Evolutionary conservation across 306 rosid genomes (phyloP).

Genomic region (Cicer pinnatifidum): DNA sequence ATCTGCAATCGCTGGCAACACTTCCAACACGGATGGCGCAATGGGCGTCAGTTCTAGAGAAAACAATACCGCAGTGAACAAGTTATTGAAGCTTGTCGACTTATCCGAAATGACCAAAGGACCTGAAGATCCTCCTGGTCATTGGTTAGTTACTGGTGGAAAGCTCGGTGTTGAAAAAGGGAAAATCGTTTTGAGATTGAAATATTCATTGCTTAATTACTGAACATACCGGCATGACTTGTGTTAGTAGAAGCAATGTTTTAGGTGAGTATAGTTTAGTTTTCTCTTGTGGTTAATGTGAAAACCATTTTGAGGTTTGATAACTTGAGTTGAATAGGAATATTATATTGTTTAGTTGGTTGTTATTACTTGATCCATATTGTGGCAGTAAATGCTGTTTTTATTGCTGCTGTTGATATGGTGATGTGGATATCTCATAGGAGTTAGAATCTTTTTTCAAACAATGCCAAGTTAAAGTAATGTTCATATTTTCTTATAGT

Average conservation of each 20-base stretch:
- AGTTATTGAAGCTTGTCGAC: constrained; percentile 64
- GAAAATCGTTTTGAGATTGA: constrained; percentile 72
- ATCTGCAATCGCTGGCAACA: constrained; percentile 26
- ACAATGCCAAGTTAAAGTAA: constrained; percentile 14
- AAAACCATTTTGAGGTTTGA: constrained; percentile 47
- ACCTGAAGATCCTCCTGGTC: constrained; percentile 78
- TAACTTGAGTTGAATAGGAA: constrained; percentile 45
- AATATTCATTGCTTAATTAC: constrained; percentile 79
- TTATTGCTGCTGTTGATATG: constrained; percentile 28
- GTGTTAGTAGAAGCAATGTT: constrained; percentile 31
- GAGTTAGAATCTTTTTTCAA: constrained; percentile 36
- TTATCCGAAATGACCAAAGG: constrained; percentile 72
- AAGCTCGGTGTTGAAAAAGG: constrained; percentile 87
- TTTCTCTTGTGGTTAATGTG: constrained; percentile 32
- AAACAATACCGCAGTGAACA: constrained; percentile 47
- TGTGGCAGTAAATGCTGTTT: constrained; percentile 41
- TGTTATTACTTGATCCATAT: constrained; percentile 11
- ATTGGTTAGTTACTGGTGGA: constrained; percentile 86
- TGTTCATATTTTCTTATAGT: constrained; percentile 39
- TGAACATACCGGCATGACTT: constrained; percentile 46
- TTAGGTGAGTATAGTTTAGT: constrained; percentile 41
- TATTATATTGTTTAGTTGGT: constrained; percentile 35
- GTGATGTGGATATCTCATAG: constrained; percentile 40
- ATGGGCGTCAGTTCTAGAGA: constrained; percentile 58
- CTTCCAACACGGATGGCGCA: constrained; percentile 45